Conservation (phyloP, 352 stramenopile species). For the Pythium aquatile region DNA sequence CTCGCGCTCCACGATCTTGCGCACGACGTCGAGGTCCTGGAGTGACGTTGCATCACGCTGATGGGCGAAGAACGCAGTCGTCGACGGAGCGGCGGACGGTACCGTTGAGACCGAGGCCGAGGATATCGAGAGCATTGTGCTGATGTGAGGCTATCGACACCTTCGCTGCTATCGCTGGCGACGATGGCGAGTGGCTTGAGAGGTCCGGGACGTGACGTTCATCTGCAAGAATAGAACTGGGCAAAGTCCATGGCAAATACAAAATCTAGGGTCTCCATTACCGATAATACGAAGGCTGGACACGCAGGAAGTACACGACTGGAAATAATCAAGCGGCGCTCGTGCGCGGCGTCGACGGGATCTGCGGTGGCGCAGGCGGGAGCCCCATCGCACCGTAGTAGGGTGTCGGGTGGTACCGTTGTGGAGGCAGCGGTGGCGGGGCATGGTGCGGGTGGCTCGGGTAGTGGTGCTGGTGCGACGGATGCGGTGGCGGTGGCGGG, state of each 20-base stretch:
- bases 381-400: slow-evolving; percentile 18
- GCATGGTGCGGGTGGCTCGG: slow-evolving; percentile 7
- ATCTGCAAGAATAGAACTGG: slow-evolving; percentile 1
- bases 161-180: background rate
- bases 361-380: slow-evolving; percentile 2
- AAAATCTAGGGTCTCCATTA: slow-evolving; percentile 13
- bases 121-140: background rate
- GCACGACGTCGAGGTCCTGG: slow-evolving; percentile 61
- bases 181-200: background rate
- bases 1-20: slow-evolving; percentile 80
- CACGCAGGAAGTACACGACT: background rate
- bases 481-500: slow-evolving; percentile 16
- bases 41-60: slow-evolving; percentile 32
- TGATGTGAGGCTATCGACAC: background rate
- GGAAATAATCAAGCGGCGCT: slow-evolving; percentile 11
- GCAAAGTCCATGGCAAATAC: background rate
- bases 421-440: slow-evolving; percentile 15
- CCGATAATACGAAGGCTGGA: slow-evolving; percentile 6
- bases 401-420: slow-evolving; percentile 17
- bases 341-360: slow-evolving; percentile 12
- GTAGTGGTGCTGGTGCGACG: slow-evolving; percentile 11
- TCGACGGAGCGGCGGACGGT: background rate
- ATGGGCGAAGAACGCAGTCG: slow-evolving; percentile 19
- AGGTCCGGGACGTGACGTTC: too few relatives aligned
- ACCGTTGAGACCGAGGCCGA: background rate